Conservation (phyloP, 2,329 filamentous ascomycete genomes). For the Fusarium nanum region DNA sequence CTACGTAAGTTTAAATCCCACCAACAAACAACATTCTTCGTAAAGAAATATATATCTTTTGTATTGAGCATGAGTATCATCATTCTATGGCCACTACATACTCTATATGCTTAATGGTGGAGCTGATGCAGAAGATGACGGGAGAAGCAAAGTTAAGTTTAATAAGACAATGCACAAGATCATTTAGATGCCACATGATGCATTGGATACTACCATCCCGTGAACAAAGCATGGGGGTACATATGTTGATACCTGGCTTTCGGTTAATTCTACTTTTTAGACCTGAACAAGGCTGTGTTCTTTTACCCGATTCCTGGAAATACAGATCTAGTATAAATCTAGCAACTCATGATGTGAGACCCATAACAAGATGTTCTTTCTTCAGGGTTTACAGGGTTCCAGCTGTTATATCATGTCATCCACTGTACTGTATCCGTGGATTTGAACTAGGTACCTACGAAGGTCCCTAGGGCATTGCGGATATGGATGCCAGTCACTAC, state of each 20-base stretch:
- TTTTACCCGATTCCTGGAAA: slow-evolving; percentile 21
- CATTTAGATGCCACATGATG: background rate
- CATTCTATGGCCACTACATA: background rate
- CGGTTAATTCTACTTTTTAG: slow-evolving; percentile 5
- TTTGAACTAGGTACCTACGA: background rate
- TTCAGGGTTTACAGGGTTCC: background rate
- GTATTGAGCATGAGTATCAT: background rate
- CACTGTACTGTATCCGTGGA: background rate
- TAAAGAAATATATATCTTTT: background rate
- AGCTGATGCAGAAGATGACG: background rate
- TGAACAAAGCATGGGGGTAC: slow-evolving; percentile 6
- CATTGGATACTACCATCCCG: background rate
- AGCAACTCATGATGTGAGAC: background rate
- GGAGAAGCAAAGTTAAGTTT: background rate
- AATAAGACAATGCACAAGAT: background rate
- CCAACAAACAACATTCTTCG: slow-evolving; percentile 15
- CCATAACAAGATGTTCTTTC: background rate
- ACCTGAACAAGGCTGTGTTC: slow-evolving; percentile 3
- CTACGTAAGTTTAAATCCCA: slow-evolving; percentile 42
- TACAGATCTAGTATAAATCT: slow-evolving; percentile 25
- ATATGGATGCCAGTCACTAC: background rate
- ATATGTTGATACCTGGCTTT: slow-evolving; percentile 3
- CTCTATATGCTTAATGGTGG: background rate
- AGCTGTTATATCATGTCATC: background rate
- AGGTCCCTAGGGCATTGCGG: background rate